phyloP scores from a whole-genome alignment of 208 protist species.

The Crithidia fasciculata region DNA sequence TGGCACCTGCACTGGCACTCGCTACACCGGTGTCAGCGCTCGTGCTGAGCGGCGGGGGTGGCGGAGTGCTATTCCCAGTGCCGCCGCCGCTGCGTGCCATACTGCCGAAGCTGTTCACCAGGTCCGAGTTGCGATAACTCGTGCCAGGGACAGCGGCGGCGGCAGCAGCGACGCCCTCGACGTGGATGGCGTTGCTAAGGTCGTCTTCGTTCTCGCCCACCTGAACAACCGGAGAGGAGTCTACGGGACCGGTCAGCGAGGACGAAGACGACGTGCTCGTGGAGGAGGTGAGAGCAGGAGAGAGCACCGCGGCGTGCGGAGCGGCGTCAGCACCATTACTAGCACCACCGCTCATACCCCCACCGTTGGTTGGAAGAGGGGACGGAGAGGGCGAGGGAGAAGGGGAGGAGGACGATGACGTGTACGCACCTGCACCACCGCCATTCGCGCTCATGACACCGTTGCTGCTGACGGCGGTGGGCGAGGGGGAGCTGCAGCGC shows the following conservation, averaged over 20 bases:
- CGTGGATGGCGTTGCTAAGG: background rate
- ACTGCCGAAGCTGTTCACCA: too few relatives aligned
- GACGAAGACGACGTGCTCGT: constrained; percentile 12
- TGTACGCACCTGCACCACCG: background rate
- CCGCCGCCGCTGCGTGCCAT: constrained; percentile 15
- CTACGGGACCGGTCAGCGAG: background rate
- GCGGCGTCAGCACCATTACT: background rate
- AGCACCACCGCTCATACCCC: background rate
- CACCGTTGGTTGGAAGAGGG: background rate
- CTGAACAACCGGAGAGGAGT: background rate
- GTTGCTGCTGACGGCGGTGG: constrained; percentile 1
- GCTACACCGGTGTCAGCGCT: background rate
- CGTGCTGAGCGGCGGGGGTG: background rate
- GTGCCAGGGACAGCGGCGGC: too few relatives aligned
- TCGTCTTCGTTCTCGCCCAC: background rate
- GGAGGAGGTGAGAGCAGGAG: constrained; percentile 1
- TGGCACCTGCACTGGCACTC: background rate
- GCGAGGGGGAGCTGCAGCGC: constrained; percentile 14
- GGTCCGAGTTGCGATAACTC: background rate
- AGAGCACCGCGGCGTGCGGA: constrained; percentile 4
- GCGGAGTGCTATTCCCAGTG: background rate
- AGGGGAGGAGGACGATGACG: constrained; percentile 4
- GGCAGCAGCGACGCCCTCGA: background rate
- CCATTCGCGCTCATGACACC: background rate
- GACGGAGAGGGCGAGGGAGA: constrained; percentile 15